phyloP scores from a whole-genome alignment of 768 basidiomycete genomes.

The Sarcodon aspratus region DNA sequence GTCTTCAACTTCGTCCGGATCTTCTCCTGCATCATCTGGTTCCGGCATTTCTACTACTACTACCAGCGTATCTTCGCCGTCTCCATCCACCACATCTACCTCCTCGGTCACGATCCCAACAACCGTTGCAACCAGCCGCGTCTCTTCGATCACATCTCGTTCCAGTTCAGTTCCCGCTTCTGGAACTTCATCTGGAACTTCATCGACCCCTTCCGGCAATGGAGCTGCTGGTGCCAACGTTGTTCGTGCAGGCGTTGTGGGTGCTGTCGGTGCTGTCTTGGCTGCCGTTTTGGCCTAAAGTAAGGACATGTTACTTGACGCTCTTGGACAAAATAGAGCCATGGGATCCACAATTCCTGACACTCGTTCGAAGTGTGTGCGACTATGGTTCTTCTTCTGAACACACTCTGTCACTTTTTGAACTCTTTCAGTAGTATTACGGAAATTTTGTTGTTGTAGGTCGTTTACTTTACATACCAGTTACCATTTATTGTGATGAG shows the following conservation, averaged over 20 bases:
- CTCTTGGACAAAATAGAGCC: too few species aligned
- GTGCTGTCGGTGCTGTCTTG: slow-evolving; percentile 22
- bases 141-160: slow-evolving; percentile 6
- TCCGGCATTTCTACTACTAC: not conserved
- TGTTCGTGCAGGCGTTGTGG: slow-evolving; percentile 24
- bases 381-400: too few species aligned
- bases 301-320: too few species aligned
- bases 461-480: too few species aligned
- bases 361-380: too few species aligned
- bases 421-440: too few species aligned
- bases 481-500: too few species aligned
- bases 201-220: slow-evolving; percentile 25
- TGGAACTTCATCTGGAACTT: slow-evolving; percentile 18
- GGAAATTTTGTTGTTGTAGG: too few species aligned
- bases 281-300: slow-evolving; percentile 27
- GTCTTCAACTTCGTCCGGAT: not conserved
- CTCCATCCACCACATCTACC: slow-evolving; percentile 2
- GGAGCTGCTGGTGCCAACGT: slow-evolving; percentile 22
- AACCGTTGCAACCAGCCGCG: slow-evolving; percentile 3
- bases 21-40: slow-evolving; percentile 1
- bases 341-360: too few species aligned
- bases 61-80: slow-evolving; percentile 1
- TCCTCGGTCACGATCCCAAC: not conserved
- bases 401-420: too few species aligned
- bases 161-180: slow-evolving; percentile 10